Evolutionary conservation across 75 land plant species (phyloP).

Genomic region (Cupressus sempervirens): DNA sequence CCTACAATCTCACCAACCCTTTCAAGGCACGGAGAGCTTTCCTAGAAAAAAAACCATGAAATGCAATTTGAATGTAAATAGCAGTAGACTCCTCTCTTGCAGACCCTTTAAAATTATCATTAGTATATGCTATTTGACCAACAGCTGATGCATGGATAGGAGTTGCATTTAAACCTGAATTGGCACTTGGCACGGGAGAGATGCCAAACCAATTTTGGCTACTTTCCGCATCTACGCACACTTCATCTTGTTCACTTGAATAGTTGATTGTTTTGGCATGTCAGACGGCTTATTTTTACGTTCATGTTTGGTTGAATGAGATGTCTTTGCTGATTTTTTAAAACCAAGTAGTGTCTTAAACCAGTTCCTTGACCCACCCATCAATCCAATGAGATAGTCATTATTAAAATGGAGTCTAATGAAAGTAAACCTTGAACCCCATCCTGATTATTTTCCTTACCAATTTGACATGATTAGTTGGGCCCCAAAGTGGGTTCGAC

Average conservation of each 20-base stretch:
- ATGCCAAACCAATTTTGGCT: background rate
- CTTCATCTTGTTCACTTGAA: background rate
- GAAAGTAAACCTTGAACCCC: too few species aligned
- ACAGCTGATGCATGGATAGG: slow-evolving; percentile 13
- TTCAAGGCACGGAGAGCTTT: slow-evolving; percentile 25
- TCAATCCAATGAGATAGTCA: too few species aligned
- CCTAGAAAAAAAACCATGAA: slow-evolving; percentile 24
- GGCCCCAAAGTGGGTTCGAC: too few species aligned
- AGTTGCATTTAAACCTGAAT: slow-evolving; percentile 16
- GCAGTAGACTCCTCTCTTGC: slow-evolving; percentile 20
- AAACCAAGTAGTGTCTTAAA: too few species aligned
- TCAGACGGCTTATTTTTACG: background rate
- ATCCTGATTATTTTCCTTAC: too few species aligned
- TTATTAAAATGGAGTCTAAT: too few species aligned
- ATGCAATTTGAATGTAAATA: slow-evolving; percentile 21
- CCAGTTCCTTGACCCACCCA: too few species aligned
- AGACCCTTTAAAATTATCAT: background rate
- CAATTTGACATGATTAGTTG: too few species aligned
- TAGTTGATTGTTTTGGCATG: background rate
- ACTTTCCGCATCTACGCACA: background rate
- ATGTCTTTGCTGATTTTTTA: too few species aligned
- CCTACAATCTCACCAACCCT: slow-evolving; percentile 27
- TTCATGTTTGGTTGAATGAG: too few species aligned
- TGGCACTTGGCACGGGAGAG: background rate
- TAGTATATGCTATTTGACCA: background rate